Evolutionary conservation across 345 rosid species (phyloP).

Genomic region (Melaleuca alternifolia): DNA sequence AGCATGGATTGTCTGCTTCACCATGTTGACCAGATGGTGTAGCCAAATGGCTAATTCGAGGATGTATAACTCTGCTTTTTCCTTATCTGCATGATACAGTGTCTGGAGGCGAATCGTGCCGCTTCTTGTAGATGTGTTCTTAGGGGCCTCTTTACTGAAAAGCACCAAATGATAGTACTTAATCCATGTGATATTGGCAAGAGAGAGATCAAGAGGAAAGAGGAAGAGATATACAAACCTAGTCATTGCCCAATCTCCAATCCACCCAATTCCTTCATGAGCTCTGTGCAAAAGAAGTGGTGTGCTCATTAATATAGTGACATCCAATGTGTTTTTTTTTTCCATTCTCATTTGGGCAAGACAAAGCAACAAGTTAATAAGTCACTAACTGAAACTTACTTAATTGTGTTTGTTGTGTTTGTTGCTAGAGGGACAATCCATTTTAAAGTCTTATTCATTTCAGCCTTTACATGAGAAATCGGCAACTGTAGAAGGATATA

Average conservation of each 20-base stretch:
- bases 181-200: not conserved
- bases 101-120: conserved; percentile 80
- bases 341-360: not conserved
- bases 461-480: conserved; percentile 51
- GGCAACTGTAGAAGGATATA: conserved; percentile 38
- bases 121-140: conserved; percentile 44
- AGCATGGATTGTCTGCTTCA: conserved; percentile 23
- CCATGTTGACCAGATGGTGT: conserved; percentile 64
- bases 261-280: conserved; percentile 95
- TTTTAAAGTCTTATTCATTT: conserved; percentile 71
- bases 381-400: conserved; percentile 28
- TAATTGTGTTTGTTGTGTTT: conserved; percentile 77
- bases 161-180: not conserved
- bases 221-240: conserved; percentile 33
- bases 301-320: not conserved
- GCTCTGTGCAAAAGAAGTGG: conserved; percentile 37
- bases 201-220: not conserved
- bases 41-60: conserved; percentile 74
- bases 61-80: conserved; percentile 62
- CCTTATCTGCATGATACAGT: conserved; percentile 89
- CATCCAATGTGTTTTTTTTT: not conserved
- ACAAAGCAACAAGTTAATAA: not conserved
- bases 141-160: conserved; percentile 53
- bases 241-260: conserved; percentile 95
- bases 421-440: conserved; percentile 86